Evolutionary conservation across 2,329 filamentous ascomycete genomes (phyloP).

Genomic region (Ophiocordyceps unilateralis): DNA sequence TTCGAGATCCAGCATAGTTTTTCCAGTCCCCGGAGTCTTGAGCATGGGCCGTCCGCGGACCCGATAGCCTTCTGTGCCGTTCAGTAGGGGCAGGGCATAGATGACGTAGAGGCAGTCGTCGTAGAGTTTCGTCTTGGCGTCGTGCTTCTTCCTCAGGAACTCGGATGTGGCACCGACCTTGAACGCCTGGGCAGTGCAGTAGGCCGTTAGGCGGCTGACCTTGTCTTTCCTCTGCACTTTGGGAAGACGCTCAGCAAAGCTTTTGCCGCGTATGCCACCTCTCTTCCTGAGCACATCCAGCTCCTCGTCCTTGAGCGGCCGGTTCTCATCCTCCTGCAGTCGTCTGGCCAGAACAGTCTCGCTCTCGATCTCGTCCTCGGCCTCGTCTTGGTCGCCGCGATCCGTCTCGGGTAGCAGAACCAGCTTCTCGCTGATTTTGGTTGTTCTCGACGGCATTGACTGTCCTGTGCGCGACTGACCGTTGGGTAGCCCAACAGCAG

Average conservation of each 20-base stretch:
- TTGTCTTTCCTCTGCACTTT: slow-evolving; percentile 79
- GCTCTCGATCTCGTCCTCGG: slow-evolving; percentile 40
- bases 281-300: slow-evolving; percentile 43
- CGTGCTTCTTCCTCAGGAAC: slow-evolving; percentile 75
- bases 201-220: slow-evolving; percentile 79
- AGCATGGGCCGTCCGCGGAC: slow-evolving; percentile 80
- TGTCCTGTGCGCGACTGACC: slow-evolving; percentile 29
- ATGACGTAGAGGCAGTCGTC: slow-evolving; percentile 95
- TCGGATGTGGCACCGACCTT: slow-evolving; percentile 77
- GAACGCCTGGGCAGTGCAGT: slow-evolving; percentile 88
- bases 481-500: slow-evolving; percentile 22
- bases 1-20: slow-evolving; percentile 82
- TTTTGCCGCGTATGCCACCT: slow-evolving; percentile 56
- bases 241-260: slow-evolving; percentile 81
- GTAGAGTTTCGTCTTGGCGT: slow-evolving; percentile 87
- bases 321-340: slow-evolving; percentile 39
- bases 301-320: slow-evolving; percentile 51
- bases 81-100: slow-evolving; percentile 78
- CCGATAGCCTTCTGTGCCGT: slow-evolving; percentile 72
- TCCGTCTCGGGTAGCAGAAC: slow-evolving; percentile 77
- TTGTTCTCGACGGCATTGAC: slow-evolving; percentile 65
- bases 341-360: slow-evolving; percentile 18
- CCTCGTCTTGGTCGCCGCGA: slow-evolving; percentile 31
- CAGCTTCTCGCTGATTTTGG: slow-evolving; percentile 93
- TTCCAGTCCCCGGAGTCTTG: slow-evolving; percentile 76